Percentiles rank a stretch among this genome's conserved stretches.
Evolutionary conservation across 108 stramenopile species (phyloP).

Genomic region (Heterococcus sp.): DNA sequence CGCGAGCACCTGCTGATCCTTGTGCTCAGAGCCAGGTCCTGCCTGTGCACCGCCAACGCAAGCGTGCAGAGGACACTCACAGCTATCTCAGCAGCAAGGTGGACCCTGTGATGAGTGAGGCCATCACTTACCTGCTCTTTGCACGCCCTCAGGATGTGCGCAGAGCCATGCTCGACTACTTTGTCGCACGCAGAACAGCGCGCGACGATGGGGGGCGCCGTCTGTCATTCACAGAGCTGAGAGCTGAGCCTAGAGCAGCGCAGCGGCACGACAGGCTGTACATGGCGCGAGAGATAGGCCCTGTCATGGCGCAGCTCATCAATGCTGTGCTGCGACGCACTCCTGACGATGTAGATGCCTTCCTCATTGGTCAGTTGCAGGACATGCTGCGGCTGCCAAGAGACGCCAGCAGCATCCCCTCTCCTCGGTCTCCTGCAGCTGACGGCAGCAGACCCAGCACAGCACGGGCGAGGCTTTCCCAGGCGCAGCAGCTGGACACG

Average conservation of each 20-base stretch:
- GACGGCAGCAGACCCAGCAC: background rate
- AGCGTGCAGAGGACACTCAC: conserved; percentile 34
- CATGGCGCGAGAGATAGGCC: conserved; percentile 40
- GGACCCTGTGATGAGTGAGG: conserved; percentile 30
- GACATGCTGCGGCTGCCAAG: background rate
- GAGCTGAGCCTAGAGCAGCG: background rate
- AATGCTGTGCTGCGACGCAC: conserved; percentile 8
- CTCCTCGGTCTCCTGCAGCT: background rate
- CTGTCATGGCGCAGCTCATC: conserved; percentile 26
- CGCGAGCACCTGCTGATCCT: too few species aligned
- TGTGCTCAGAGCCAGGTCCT: too few species aligned
- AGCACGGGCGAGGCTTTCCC: background rate
- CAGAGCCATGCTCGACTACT: conserved; percentile 9
- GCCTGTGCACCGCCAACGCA: conserved; percentile 5
- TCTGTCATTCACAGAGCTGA: background rate
- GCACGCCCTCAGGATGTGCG: conserved; percentile 16
- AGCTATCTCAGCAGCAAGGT: conserved; percentile 30
- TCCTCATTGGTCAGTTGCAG: conserved; percentile 26
- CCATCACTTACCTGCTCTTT: conserved; percentile 12
- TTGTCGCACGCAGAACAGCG: background rate
- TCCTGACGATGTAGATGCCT: conserved; percentile 31
- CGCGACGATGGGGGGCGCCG: background rate
- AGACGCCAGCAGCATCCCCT: background rate
- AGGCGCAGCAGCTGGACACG: background rate
- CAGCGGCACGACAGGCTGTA: conserved; percentile 15